A percentile compares a stretch with the other conserved stretches of the same genome.
Evolutionary conservation across 2,329 filamentous ascomycete genomes (phyloP).

Genomic region (Teratosphaeria destructans): DNA sequence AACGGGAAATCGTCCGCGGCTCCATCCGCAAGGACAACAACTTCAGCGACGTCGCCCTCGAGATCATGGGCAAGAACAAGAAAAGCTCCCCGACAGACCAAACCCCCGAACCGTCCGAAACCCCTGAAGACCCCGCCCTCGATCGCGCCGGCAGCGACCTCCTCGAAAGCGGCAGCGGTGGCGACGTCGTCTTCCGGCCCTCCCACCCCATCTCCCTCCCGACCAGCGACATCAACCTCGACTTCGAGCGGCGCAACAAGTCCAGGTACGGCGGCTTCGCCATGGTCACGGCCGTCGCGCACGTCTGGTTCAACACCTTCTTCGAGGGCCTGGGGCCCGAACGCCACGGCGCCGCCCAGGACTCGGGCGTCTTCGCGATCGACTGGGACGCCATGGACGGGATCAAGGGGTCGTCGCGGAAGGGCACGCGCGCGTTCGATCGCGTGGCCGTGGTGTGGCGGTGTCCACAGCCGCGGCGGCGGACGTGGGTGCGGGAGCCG

Average conservation of each 20-base stretch:
- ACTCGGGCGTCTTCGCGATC: constrained; percentile 60
- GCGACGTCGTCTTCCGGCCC: constrained; percentile 72
- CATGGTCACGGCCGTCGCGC: constrained; percentile 85
- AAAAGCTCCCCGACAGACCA: constrained; percentile 10
- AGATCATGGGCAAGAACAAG: constrained; percentile 19
- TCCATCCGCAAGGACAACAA: constrained; percentile 32
- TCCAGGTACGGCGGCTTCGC: constrained; percentile 64
- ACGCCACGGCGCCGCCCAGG: constrained; percentile 52
- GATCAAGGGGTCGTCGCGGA: constrained; percentile 77
- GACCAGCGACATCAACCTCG: constrained; percentile 80
- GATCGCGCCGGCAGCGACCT: constrained; percentile 3
- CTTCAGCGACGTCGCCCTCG: constrained; percentile 37
- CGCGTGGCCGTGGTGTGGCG: constrained; percentile 79
- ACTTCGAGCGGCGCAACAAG: constrained; percentile 76
- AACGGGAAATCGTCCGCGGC: constrained; percentile 58
- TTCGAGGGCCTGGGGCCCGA: constrained; percentile 78
- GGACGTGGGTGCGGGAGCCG: constrained; percentile 51
- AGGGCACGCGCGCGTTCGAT: constrained; percentile 75
- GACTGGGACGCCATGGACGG: constrained; percentile 81
- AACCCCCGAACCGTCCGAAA: constrained; percentile 7
- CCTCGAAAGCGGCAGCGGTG: constrained; percentile 47
- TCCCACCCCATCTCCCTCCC: constrained; percentile 57
- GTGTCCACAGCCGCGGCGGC: constrained; percentile 18
- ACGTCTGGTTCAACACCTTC: constrained; percentile 94
- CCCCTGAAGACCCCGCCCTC: constrained; percentile 6